Base-by-base conservation (phyloP, 75 land plant genomes). In the Pinus albicaulis region DNA sequence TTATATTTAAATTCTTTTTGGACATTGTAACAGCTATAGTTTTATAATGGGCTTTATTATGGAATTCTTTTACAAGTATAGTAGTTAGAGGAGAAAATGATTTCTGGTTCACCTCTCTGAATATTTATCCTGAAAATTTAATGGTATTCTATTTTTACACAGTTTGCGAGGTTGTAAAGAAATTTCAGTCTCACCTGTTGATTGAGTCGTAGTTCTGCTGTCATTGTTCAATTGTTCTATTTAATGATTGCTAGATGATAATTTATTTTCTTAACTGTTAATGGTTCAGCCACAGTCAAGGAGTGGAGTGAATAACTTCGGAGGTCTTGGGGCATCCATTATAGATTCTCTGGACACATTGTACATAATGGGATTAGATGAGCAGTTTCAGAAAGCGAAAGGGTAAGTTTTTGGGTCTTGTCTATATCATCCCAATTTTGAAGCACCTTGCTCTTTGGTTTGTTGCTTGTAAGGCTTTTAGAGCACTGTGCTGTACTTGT, bases 301-400 rank as follows among this genome's bases (percentile, higher is more conserved):
- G 82, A 76, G 76, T 80, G 99, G 99, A 36, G 87, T 87, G 23
- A 88, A 97, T 76, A 91, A 90, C 82, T 97, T 97, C 85, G 99
- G 98, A 74, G 99, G 99, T 7, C 92, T 97, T 75, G 99, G 99
- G 71, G 99, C 99, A 80, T 94, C 98, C 20, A 82, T 97, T 44
- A 77, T 97, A 41, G 99, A 97, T 64, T 87, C 98, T 38, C 90
- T 97, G 74, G 99, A 97, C 79, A 97, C 99, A 23, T 85, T 97
- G 20, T 94, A 86, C 74, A 97, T 97, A 63, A 97, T 97, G 99
- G 99, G 98, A 48, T 82, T 97, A 24, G 76, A 92, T 74, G 88
- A 89, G 77, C 85, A 97, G 77, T 97, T 94, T 72, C 82, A 92
- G 34, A 94, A 83, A 79, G 99, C 98, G 72, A 84, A 86, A 89